phyloP scores from a whole-genome alignment of 768 basidiomycete genomes.

The Lyophyllum semitale region DNA sequence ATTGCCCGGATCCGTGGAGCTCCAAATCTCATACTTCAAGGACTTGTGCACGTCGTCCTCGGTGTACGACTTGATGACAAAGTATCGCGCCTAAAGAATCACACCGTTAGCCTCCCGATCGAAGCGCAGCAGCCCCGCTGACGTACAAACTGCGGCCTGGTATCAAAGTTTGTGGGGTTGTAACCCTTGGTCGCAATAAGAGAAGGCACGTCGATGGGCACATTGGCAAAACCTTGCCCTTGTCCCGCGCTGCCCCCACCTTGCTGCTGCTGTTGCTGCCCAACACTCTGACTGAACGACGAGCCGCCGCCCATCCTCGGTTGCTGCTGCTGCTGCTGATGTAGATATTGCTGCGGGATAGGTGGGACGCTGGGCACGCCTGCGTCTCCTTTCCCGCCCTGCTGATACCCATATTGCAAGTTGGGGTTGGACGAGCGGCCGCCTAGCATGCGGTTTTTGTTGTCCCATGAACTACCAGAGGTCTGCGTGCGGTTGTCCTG shows the following conservation, averaged over 20 bases:
- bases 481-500: slow-evolving; percentile 31
- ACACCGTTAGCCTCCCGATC: slow-evolving; percentile 1
- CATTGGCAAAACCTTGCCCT: slow-evolving; percentile 49
- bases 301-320: slow-evolving; percentile 39
- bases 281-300: slow-evolving; percentile 33
- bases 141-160: slow-evolving; percentile 74
- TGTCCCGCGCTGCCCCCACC: slow-evolving; percentile 34
- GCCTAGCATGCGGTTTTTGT: slow-evolving; percentile 59
- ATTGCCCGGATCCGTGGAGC: slow-evolving; percentile 95
- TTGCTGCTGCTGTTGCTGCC: slow-evolving; percentile 18
- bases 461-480: slow-evolving; percentile 58
- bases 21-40: slow-evolving; percentile 97
- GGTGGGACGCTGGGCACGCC: slow-evolving; percentile 67
- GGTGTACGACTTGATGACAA: slow-evolving; percentile 99
- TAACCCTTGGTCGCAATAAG: slow-evolving; percentile 88
- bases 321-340: slow-evolving; percentile 52
- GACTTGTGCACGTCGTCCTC: slow-evolving; percentile 99
- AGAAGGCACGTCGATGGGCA: slow-evolving; percentile 85
- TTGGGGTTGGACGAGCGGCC: slow-evolving; percentile 70
- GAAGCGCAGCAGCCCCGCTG: slow-evolving; percentile 2
- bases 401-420: slow-evolving; percentile 63
- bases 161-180: slow-evolving; percentile 85
- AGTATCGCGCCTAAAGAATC: slow-evolving; percentile 73
- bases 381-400: slow-evolving; percentile 38
- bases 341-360: slow-evolving; percentile 71